These are phyloP conservation scores for Sporothrix pseudoabietina DNA, from an alignment of 2,329 filamentous ascomycete species.

Conservation along the genomic window DNA sequence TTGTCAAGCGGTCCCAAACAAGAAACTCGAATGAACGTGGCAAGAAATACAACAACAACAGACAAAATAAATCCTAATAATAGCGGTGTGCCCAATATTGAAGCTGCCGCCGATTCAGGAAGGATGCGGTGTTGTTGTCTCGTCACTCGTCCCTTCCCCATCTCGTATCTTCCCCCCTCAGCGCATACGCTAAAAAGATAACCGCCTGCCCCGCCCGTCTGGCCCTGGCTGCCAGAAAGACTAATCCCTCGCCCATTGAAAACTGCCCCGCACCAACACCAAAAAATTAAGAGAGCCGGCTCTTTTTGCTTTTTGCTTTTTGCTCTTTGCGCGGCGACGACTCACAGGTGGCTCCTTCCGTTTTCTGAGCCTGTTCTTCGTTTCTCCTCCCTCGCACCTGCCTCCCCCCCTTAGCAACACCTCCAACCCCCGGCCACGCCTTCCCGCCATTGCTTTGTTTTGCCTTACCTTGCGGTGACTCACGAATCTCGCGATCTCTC, in stretches of 20 bases:
- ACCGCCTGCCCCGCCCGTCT: conserved; percentile 12
- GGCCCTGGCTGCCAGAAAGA: conserved; percentile 12
- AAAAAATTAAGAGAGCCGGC: conserved; percentile 17
- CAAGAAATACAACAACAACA: not conserved
- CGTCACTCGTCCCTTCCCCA: not conserved
- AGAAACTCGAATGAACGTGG: not conserved
- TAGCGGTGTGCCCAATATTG: conserved; percentile 20
- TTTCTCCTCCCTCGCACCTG: not conserved
- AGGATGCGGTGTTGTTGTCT: conserved; percentile 20
- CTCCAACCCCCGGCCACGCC: conserved; percentile 5
- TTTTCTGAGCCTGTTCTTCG: conserved; percentile 2
- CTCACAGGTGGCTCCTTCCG: conserved; percentile 16
- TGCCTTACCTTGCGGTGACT: not conserved
- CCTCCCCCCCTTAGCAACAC: not conserved
- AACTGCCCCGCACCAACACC: conserved; percentile 29
- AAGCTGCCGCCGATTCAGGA: conserved; percentile 10
- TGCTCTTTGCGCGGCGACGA: conserved; percentile 6
- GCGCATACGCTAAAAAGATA: conserved; percentile 16
- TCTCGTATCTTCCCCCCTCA: conserved; percentile 13
- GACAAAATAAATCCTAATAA: not conserved
- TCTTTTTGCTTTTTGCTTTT: not conserved
- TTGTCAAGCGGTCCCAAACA: not conserved
- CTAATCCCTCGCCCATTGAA: not conserved
- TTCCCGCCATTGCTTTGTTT: conserved; percentile 17
- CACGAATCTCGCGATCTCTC: not conserved